Evolutionary conservation across 1,139 yeast genomes (phyloP).

Genomic region (Hanseniaspora gamundiae): DNA sequence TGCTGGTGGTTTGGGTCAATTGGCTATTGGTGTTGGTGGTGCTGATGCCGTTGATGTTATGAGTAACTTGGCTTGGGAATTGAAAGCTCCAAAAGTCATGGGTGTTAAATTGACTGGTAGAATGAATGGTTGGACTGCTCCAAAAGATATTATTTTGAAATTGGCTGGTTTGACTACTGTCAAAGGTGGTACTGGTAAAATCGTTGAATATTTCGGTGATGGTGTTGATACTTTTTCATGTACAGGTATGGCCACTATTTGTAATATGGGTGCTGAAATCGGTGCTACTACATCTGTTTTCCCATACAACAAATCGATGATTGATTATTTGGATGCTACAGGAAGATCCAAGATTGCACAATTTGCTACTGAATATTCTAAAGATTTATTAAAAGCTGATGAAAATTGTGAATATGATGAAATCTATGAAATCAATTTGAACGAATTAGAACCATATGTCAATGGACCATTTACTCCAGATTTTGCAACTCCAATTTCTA

Average conservation of each 20-base stretch:
- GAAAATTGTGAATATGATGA: conserved; percentile 94
- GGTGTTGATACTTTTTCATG: conserved; percentile 95
- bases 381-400: conserved; percentile 79
- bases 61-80: conserved; percentile 94
- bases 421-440: conserved; percentile 86
- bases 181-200: conserved; percentile 98
- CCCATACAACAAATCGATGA: conserved; percentile 93
- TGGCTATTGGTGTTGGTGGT: conserved; percentile 99
- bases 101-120: conserved; percentile 96
- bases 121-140: conserved; percentile 97
- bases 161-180: conserved; percentile 96
- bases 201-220: conserved; percentile 94
- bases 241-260: conserved; percentile 99
- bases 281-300: conserved; percentile 98
- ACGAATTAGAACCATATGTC: conserved; percentile 91
- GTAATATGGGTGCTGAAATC: conserved; percentile 99
- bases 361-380: conserved; percentile 62
- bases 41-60: conserved; percentile 99
- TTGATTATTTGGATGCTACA: conserved; percentile 79
- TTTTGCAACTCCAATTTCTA: conserved; percentile 93
- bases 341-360: conserved; percentile 74
- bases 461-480: conserved; percentile 99
- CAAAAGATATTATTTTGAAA: conserved; percentile 92
- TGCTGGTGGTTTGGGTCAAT: conserved; percentile 98
- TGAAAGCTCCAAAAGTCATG: conserved; percentile 93